A percentile compares a stretch with the other conserved stretches of the same genome.
Conservation (phyloP, 1,284 basidiomycete genomes). For the Volvariella surrecta region DNA sequence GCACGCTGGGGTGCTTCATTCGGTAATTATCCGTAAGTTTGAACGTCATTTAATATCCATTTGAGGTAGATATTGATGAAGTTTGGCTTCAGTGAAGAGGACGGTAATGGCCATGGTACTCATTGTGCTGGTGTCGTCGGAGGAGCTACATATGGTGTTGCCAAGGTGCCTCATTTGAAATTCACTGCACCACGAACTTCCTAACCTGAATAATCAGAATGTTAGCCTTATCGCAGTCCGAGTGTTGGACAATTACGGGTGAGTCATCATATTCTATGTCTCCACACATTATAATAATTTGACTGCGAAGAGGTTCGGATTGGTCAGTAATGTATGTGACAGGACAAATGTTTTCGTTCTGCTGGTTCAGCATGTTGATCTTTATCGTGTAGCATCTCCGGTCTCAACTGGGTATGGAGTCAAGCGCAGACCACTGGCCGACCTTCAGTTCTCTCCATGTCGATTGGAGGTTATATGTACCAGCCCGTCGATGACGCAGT, state of each 20-base stretch:
- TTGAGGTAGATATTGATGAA: background rate
- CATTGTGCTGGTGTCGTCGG: conserved; percentile 25
- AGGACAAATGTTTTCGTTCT: background rate
- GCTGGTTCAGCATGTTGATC: background rate
- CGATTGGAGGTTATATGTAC: conserved; percentile 58
- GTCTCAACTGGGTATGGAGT: conserved; percentile 31
- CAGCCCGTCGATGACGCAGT: conserved; percentile 60
- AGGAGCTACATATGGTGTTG: background rate
- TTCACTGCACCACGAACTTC: background rate
- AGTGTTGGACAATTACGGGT: conserved; percentile 48
- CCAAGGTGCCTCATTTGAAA: conserved; percentile 2
- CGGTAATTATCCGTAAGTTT: conserved; percentile 15
- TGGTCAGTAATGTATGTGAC: background rate
- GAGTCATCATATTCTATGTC: background rate
- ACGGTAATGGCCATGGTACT: conserved; percentile 49
- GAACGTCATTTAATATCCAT: background rate
- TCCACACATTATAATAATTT: background rate
- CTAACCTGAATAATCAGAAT: conserved; percentile 3
- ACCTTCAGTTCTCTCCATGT: conserved; percentile 64
- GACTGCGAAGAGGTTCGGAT: background rate
- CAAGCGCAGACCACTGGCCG: conserved; percentile 40
- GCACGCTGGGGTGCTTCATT: conserved; percentile 58
- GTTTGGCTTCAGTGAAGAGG: conserved; percentile 30
- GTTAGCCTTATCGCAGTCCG: conserved; percentile 58
- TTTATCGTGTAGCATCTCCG: conserved; percentile 33